Evolutionary conservation across 345 rosid species (phyloP).

Genomic region (Populus alba): DNA sequence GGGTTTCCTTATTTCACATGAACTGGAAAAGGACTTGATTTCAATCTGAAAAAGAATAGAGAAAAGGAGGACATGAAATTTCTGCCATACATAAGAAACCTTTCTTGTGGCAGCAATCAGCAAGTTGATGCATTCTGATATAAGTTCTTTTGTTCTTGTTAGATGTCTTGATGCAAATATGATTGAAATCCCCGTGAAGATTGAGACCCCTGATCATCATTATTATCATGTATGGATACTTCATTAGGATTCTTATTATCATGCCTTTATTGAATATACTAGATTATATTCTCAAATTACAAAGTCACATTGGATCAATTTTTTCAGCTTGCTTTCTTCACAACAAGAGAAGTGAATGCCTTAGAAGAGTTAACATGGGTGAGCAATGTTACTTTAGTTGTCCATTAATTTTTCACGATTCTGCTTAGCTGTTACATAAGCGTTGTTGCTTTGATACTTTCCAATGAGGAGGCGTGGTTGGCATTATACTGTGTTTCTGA

Average conservation of each 20-base stretch:
- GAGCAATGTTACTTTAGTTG: constrained; percentile 23
- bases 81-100: not conserved
- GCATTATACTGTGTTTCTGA: not conserved
- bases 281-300: not conserved
- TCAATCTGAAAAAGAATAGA: not conserved
- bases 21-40: no score
- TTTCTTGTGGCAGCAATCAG: not conserved
- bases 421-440: not conserved
- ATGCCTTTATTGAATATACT: not conserved
- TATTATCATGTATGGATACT: constrained; percentile 71
- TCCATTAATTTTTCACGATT: not conserved
- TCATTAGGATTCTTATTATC: not conserved
- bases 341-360: constrained; percentile 66
- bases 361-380: constrained; percentile 88
- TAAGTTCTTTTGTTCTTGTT: constrained; percentile 6
- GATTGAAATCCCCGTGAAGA: constrained; percentile 87
- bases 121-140: not conserved
- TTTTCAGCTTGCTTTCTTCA: constrained; percentile 81
- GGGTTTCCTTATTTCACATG: not conserved
- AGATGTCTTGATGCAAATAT: constrained; percentile 87
- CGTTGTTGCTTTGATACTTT: not conserved
- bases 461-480: not conserved
- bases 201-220: constrained; percentile 80
- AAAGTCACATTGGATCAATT: not conserved
- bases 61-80: not conserved